Evolutionary conservation across 1,284 basidiomycete genomes (phyloP), one percentile per base, ranked within the genome.

Genomic region (Veloboletus limbatus): DNA sequence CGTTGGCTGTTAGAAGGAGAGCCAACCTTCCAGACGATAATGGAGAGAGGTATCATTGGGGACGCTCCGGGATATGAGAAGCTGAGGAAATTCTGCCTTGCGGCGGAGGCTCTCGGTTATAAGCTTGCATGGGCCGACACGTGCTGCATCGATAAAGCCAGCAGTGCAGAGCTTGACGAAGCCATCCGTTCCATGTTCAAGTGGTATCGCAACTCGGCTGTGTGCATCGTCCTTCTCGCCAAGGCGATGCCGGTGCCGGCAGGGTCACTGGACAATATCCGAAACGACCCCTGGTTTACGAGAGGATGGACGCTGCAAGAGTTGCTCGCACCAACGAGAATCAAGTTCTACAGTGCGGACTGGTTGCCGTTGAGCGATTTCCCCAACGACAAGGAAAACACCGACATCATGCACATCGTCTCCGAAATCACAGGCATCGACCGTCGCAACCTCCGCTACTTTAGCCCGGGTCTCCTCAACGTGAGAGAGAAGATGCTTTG

Each of bases 151-250:
- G n/a, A n/a, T n/a, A n/a, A n/a, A n/a, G n/a, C n/a, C n/a, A n/a
- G n/a, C n/a, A n/a, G n/a, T n/a, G n/a, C n/a, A n/a, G 55, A 57
- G 22, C 52, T 59, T 7, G 57, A 59, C 13, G 54, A 57, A 8
- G 47, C 54, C 7, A 57, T 57, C 13, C 38, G 55, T 13, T 57
- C 52, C 18, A 59, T 57, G 57, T 57, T 56, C 39, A 43, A 45
- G 17, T 56, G 55, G 55, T 56, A 56, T 31, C 46, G 40, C 42
- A 42, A 49, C 28, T 40, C 59, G 5, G 25, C 42, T 6, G 36
- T 58, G 9, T 58, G 57, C 34, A 40, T 58, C 21, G 41, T 55
- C 10, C 45, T 39, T 16, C 52, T 59, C 16, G 47, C 43, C 34
- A 28, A n/a, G 6, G 41, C 52, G 3, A 34, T 18, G 10, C 14